Conservation (phyloP, 2,329 filamentous ascomycete species). For the Aureobasidium sp. region DNA sequence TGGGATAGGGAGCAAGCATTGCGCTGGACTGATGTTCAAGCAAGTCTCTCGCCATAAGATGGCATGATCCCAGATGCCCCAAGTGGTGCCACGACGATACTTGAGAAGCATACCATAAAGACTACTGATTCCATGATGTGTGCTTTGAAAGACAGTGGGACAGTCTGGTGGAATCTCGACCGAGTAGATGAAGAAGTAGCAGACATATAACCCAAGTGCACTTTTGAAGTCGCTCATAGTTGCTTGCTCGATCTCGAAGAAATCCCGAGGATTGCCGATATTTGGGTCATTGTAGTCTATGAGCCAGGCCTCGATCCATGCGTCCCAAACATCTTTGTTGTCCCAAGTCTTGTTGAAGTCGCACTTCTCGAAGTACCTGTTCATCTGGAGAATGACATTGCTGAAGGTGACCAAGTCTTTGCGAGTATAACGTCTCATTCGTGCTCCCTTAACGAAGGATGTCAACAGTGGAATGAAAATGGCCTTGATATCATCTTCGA, state of each 20-base stretch:
- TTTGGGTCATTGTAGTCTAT: slow-evolving; percentile 33
- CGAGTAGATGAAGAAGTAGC: slow-evolving; percentile 43
- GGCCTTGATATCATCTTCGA: slow-evolving; percentile 39
- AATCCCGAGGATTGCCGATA: slow-evolving; percentile 22
- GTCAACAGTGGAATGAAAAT: slow-evolving; percentile 47
- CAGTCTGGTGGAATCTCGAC: slow-evolving; percentile 40
- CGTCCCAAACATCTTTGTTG: slow-evolving; percentile 35
- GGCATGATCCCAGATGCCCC: slow-evolving; percentile 52
- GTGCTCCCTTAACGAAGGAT: slow-evolving; percentile 42
- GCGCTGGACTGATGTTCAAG: slow-evolving; percentile 26
- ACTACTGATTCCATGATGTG: slow-evolving; percentile 47
- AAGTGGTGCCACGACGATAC: slow-evolving; percentile 43
- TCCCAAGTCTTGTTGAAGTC: slow-evolving; percentile 43
- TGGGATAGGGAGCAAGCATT: slow-evolving; percentile 33
- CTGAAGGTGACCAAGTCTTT: slow-evolving; percentile 38
- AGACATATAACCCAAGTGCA: slow-evolving; percentile 27
- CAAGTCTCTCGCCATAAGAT: slow-evolving; percentile 45
- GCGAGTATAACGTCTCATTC: slow-evolving; percentile 35
- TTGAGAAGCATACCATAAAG: slow-evolving; percentile 50
- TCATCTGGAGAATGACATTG: slow-evolving; percentile 41
- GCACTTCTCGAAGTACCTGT: slow-evolving; percentile 42
- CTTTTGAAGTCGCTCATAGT: slow-evolving; percentile 25
- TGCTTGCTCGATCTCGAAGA: slow-evolving; percentile 27
- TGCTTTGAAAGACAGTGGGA: slow-evolving; percentile 47
- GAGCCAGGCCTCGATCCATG: slow-evolving; percentile 41